These are phyloP conservation scores for Ballota nigra DNA, from an alignment of 257 asterid genomes.

Conservation along the genomic window DNA sequence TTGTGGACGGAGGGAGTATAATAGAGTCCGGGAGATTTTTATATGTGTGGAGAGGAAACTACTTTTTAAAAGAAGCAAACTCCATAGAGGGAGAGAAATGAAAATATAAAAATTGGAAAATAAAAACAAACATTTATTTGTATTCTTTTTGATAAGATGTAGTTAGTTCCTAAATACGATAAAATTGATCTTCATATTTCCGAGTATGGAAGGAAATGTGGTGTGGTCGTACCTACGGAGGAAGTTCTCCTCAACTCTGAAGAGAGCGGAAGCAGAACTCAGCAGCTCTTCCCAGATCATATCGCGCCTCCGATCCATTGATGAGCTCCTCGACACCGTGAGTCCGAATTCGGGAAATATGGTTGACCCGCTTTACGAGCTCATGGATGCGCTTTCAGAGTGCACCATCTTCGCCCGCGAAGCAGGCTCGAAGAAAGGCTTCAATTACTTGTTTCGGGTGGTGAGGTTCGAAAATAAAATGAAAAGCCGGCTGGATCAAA, in stretches of 20 bases:
- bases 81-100: too few species aligned
- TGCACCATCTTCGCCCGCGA: slow-evolving; percentile 10
- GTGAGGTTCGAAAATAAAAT: not conserved
- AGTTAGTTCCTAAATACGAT: too few species aligned
- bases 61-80: too few species aligned
- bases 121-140: too few species aligned
- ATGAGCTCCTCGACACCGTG: not conserved
- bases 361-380: not conserved
- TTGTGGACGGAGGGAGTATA: too few species aligned
- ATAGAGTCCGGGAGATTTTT: too few species aligned
- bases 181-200: too few species aligned
- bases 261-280: not conserved
- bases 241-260: not conserved
- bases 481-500: not conserved
- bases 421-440: not conserved
- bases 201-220: not conserved
- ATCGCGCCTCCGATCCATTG: not conserved
- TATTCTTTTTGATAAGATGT: too few species aligned
- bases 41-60: too few species aligned
- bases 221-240: not conserved
- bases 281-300: not conserved
- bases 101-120: too few species aligned
- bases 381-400: slow-evolving; percentile 9
- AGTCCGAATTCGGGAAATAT: not conserved
- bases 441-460: not conserved